Evolutionary conservation across 176 grass and related monocot genomes (phyloP).

Genomic region (Triticum monococcum): DNA sequence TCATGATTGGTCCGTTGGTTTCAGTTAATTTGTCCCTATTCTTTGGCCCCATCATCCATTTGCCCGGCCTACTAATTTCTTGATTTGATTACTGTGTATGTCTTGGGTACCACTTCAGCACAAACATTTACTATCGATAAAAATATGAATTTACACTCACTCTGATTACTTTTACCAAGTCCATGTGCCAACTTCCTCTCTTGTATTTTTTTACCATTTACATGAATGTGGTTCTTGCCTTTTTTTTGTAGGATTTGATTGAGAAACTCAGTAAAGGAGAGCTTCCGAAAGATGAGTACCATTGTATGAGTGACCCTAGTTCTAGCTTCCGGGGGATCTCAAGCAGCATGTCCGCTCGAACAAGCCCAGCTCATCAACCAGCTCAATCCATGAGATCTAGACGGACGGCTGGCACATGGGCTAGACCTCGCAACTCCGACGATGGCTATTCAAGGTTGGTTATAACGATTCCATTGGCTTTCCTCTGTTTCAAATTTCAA

Average conservation of each 20-base stretch:
- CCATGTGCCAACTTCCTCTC: background rate
- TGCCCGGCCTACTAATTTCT: background rate
- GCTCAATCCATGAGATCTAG: constrained; percentile 81
- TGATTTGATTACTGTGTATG: background rate
- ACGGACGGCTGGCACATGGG: constrained; percentile 65
- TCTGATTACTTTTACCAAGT: background rate
- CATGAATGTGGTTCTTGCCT: background rate
- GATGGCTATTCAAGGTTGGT: constrained; percentile 87
- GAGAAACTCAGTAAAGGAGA: constrained; percentile 85
- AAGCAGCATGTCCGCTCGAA: constrained; percentile 37
- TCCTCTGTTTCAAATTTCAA: background rate
- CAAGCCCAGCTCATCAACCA: constrained; percentile 46
- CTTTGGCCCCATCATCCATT: background rate
- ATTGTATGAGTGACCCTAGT: constrained; percentile 81
- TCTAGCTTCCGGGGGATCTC: constrained; percentile 60
- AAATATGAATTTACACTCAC: background rate
- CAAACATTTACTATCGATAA: background rate
- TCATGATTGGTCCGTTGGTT: background rate
- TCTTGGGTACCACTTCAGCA: background rate
- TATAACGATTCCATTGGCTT: background rate
- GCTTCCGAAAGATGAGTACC: constrained; percentile 72
- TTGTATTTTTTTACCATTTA: background rate
- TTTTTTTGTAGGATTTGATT: constrained; percentile 66
- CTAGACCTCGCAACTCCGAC: constrained; percentile 72
- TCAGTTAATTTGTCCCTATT: background rate